Base-by-base conservation (phyloP, 2,329 filamentous ascomycete genomes). In the Ascocoryne sarcoides region DNA sequence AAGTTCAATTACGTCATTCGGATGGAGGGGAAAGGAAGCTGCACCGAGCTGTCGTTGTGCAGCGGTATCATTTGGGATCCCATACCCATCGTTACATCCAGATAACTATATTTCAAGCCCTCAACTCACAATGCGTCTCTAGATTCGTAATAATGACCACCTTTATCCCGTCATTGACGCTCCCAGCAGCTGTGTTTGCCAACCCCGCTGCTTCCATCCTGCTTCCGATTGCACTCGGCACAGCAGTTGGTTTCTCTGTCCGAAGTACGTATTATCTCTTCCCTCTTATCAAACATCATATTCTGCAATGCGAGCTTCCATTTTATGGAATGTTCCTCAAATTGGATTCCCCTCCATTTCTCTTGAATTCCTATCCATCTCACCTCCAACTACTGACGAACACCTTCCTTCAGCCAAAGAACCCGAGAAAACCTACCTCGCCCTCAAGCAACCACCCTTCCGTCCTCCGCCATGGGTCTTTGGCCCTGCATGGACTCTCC, bases 81-180 rank as follows among this genome's bases (percentile, higher is more conserved):
- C n/a, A 29, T 29, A 29, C 26, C 10, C 26, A 10, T 29, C 10
- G 10, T 29, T 29, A 10, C 26, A n/a, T 10, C 2, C 10, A 29
- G n/a, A 29, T 4, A 31, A 5, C 5, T 10, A 31, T 4, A 15
- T 15, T 31, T 14, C 16, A 31, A 31, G n/a, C 16, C 5, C 29
- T 14, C 29, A 31, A 12, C 29, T 31, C 10, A n/a, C n/a, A n/a
- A n/a, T n/a, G n/a, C n/a, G n/a, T n/a, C n/a, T n/a, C n/a, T n/a
- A n/a, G n/a, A n/a, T n/a, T n/a, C 44, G 37, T 43, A 61, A 71
- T 46, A 32, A 93, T 92, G 85, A 89, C 84, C 9, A 79, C 84
- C 47, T 82, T 83, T 61, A 76, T 92, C 45, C 79, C 84, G n/a
- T 79, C 76, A 29, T 64, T 93, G 48, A 88, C 84, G 16, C 70